Evolutionary conservation across 1,284 basidiomycete genomes (phyloP).

Genomic region (Sanghuangporus sanghuang): DNA sequence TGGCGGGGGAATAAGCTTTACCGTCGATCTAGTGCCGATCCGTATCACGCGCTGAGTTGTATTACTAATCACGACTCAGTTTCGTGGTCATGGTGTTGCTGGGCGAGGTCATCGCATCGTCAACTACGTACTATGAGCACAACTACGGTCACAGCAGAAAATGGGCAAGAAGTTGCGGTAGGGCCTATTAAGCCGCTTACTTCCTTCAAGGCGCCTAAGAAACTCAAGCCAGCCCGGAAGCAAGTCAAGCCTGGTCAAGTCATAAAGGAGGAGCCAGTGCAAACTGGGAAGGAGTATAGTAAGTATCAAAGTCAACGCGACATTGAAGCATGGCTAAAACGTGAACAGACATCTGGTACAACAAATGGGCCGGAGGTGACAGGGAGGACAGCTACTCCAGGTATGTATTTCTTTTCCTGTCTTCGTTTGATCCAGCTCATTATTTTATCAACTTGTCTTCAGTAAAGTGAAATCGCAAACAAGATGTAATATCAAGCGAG

Average conservation of each 20-base stretch:
- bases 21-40: neutral
- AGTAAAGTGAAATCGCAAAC: conserved; percentile 93
- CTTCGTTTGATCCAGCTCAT: neutral
- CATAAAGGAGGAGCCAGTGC: conserved; percentile 80
- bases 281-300: conserved; percentile 96
- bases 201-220: conserved; percentile 30
- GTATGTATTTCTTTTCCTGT: conserved; percentile 39
- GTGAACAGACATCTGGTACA: conserved; percentile 93
- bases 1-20: neutral
- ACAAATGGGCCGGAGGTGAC: conserved; percentile 97
- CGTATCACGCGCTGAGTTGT: neutral
- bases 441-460: conserved; percentile 6
- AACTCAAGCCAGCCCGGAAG: conserved; percentile 79
- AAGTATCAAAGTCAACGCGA: conserved; percentile 28
- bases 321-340: conserved; percentile 12
- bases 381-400: conserved; percentile 91
- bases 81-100: no score
- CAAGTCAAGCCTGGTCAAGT: conserved; percentile 89
- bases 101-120: no score
- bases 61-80: neutral
- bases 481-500: conserved; percentile 83
- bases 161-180: neutral
- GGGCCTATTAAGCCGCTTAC: conserved; percentile 5
- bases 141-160: neutral
- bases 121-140: conserved; percentile 4